Evolutionary conservation across 257 asterid genomes (phyloP).

Genomic region (Galeopsis tetrahit): DNA sequence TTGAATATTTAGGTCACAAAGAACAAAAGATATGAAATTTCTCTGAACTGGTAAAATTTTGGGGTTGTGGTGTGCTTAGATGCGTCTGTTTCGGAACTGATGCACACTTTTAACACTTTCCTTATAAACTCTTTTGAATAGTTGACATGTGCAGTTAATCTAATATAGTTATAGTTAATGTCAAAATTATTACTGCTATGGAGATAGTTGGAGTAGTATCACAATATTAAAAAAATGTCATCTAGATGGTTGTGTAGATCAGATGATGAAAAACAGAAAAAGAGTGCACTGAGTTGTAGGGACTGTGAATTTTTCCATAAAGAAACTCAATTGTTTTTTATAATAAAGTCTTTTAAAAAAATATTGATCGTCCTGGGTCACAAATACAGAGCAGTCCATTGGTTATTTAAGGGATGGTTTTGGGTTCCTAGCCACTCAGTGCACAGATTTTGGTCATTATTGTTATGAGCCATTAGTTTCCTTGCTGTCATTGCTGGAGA

Average conservation of each 20-base stretch:
- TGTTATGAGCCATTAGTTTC: not conserved
- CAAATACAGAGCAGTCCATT: not conserved
- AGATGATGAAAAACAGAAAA: not conserved
- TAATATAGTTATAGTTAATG: not conserved
- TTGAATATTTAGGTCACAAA: not conserved
- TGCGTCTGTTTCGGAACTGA: conserved; percentile 1
- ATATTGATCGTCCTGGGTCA: not conserved
- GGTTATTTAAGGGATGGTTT: not conserved
- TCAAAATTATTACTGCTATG: not conserved
- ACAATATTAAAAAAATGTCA: not conserved
- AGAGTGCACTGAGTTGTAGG: not conserved
- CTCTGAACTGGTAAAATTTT: conserved; percentile 24
- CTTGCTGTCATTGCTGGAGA: not conserved
- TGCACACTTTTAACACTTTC: not conserved
- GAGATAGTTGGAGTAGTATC: not conserved
- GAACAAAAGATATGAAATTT: not conserved
- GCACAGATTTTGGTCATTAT: not conserved
- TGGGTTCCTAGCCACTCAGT: not conserved
- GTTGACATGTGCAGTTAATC: not conserved
- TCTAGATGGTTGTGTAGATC: conserved; percentile 1
- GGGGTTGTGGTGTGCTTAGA: not conserved
- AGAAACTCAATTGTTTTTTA: not conserved
- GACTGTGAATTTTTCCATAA: not conserved
- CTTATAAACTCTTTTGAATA: not conserved
- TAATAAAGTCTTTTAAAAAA: not conserved